Conservation (phyloP, 371 early-diverging fungal species). For the Mycotypha africana region DNA sequence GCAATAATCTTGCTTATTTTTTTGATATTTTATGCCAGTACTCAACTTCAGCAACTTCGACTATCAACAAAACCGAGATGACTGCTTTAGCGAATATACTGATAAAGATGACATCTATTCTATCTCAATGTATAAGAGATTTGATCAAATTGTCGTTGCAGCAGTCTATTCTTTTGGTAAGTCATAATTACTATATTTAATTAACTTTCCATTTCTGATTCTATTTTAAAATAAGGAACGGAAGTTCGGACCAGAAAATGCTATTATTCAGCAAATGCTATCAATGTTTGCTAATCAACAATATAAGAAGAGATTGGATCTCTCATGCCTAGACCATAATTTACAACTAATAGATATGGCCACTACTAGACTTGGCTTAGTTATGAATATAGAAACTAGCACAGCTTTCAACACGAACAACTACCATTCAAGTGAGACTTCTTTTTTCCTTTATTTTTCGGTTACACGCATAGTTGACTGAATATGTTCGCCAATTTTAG, state of each 20-base stretch:
- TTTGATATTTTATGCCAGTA: constrained; percentile 3
- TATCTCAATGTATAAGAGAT: constrained; percentile 10
- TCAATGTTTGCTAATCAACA: not conserved
- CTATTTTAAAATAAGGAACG: constrained; percentile 10
- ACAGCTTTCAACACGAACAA: too few relatives aligned
- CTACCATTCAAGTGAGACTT: too few relatives aligned
- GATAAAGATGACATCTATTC: not conserved
- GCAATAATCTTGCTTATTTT: constrained; percentile 5
- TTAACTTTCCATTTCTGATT: not conserved
- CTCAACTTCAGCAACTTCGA: too few relatives aligned
- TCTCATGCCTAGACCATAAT: constrained; percentile 1
- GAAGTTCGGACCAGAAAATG: constrained; percentile 1
- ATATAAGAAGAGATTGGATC: not conserved
- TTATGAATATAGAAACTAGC: not conserved
- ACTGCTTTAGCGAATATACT: not conserved
- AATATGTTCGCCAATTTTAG: constrained; percentile 12
- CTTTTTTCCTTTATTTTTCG: too few relatives aligned
- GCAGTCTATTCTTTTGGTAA: constrained; percentile 16
- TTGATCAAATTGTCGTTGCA: constrained; percentile 13
- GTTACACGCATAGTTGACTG: too few relatives aligned
- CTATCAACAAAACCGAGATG: too few relatives aligned
- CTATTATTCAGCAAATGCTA: constrained; percentile 1
- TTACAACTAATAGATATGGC: constrained; percentile 4
- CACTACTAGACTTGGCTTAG: constrained; percentile 1
- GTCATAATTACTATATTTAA: not conserved